A percentile compares a stretch with the other conserved stretches of the same genome.
Evolutionary conservation across 306 rosid genomes (phyloP).

Genomic region (Fragaria nilgerrensis): DNA sequence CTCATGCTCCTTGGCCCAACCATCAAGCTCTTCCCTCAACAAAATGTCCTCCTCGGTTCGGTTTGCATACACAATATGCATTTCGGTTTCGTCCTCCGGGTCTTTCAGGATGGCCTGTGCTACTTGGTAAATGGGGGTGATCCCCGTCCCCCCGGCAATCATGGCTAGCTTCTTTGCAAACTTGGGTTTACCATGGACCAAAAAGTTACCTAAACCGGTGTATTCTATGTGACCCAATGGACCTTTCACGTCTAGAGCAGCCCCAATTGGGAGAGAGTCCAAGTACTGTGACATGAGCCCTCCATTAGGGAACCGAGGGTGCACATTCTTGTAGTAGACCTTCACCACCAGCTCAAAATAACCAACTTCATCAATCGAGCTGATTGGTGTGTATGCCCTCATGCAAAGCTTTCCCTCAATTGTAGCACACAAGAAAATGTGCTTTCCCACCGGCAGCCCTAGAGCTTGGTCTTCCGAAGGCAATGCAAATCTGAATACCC

Average conservation of each 20-base stretch:
- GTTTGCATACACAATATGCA: conserved; percentile 75
- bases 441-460: conserved; percentile 83
- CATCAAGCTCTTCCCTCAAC: conserved; percentile 64
- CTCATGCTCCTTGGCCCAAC: conserved; percentile 54
- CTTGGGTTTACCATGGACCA: conserved; percentile 47
- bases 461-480: conserved; percentile 56
- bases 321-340: conserved; percentile 61
- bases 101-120: conserved; percentile 71
- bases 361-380: conserved; percentile 52
- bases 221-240: conserved; percentile 88
- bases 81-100: conserved; percentile 66
- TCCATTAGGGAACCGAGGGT: conserved; percentile 71
- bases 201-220: conserved; percentile 53
- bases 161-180: conserved; percentile 61
- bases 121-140: conserved; percentile 81
- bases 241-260: conserved; percentile 62
- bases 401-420: conserved; percentile 67
- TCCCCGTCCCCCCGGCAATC: conserved; percentile 90
- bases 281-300: conserved; percentile 71
- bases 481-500: conserved; percentile 58
- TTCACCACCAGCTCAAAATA: conserved; percentile 71
- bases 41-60: conserved; percentile 72
- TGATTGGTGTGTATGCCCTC: conserved; percentile 86
- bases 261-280: conserved; percentile 49
- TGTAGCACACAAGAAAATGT: conserved; percentile 59